Conservation (phyloP, 2,329 filamentous ascomycete genomes). For the Purpureocillium lavendulum region DNA sequence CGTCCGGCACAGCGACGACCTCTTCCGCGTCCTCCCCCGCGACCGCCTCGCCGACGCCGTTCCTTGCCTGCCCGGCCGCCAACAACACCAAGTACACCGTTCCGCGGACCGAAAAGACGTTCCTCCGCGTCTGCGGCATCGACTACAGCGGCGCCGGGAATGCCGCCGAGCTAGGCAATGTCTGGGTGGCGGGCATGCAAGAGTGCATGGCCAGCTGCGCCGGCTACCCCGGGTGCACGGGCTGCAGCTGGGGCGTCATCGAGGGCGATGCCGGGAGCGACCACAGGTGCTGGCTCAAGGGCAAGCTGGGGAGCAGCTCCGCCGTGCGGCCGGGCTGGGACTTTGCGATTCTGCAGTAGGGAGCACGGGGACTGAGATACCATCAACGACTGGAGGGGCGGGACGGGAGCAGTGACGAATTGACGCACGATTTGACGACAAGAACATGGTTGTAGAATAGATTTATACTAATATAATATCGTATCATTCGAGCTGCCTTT, state of each 20-base stretch:
- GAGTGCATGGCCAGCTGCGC: slow-evolving; percentile 38
- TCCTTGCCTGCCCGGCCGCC: slow-evolving; percentile 29
- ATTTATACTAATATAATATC: too few species aligned
- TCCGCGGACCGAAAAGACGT: slow-evolving; percentile 28
- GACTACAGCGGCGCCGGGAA: slow-evolving; percentile 30
- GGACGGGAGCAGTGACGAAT: too few species aligned
- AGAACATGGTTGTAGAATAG: too few species aligned
- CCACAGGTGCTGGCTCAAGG: slow-evolving; percentile 37
- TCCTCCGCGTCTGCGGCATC: slow-evolving; percentile 35
- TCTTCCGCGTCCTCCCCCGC: slow-evolving; percentile 7
- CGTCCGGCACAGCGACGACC: slow-evolving; percentile 1
- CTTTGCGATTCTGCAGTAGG: slow-evolving; percentile 28
- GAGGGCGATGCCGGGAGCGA: slow-evolving; percentile 27
- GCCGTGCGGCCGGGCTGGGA: slow-evolving; percentile 28
- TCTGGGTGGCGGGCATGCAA: slow-evolving; percentile 28
- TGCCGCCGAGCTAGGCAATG: slow-evolving; percentile 25
- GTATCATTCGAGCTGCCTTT: too few species aligned
- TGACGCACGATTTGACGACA: too few species aligned
- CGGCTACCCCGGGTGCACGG: slow-evolving; percentile 27
- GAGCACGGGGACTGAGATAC: background rate
- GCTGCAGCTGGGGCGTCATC: slow-evolving; percentile 35
- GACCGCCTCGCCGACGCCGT: slow-evolving; percentile 10
- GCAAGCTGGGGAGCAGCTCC: slow-evolving; percentile 21
- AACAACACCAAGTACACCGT: slow-evolving; percentile 36
- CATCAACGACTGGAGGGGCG: too few species aligned